Conservation (phyloP, 805 yeast genomes). For the Lachancea quebecensis region DNA sequence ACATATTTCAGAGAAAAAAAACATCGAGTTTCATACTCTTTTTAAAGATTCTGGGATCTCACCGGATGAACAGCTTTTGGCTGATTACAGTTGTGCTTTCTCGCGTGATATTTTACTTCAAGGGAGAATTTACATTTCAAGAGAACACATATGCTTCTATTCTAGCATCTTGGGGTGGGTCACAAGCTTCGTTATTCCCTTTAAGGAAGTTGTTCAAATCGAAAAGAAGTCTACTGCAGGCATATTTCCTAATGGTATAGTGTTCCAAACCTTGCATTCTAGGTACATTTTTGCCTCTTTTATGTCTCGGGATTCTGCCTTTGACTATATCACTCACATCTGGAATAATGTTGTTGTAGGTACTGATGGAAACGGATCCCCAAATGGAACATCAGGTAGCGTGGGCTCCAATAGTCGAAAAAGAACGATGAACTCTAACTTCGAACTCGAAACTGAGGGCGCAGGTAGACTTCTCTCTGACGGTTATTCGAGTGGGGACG, state of each 20-base stretch:
- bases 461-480: background rate
- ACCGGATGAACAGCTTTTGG: constrained; percentile 45
- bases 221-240: constrained; percentile 62
- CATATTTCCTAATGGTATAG: constrained; percentile 63
- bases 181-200: constrained; percentile 50
- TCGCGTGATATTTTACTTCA: constrained; percentile 61
- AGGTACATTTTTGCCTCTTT: constrained; percentile 61
- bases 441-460: constrained; percentile 1
- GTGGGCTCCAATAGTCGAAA: background rate
- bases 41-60: constrained; percentile 45
- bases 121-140: constrained; percentile 56
- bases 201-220: constrained; percentile 54
- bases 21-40: constrained; percentile 51
- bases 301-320: constrained; percentile 48
- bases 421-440: constrained; percentile 10
- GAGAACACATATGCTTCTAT: constrained; percentile 51
- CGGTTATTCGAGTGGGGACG: constrained; percentile 6
- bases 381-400: background rate
- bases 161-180: constrained; percentile 65
- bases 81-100: constrained; percentile 59
- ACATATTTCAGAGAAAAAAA: constrained; percentile 38
- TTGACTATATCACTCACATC: constrained; percentile 46
- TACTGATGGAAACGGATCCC: background rate
- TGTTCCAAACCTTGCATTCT: constrained; percentile 54
- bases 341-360: constrained; percentile 45